Evolutionary conservation across 192 early-diverging fungal species (phyloP).

Genomic region (Linnemannia exigua): DNA sequence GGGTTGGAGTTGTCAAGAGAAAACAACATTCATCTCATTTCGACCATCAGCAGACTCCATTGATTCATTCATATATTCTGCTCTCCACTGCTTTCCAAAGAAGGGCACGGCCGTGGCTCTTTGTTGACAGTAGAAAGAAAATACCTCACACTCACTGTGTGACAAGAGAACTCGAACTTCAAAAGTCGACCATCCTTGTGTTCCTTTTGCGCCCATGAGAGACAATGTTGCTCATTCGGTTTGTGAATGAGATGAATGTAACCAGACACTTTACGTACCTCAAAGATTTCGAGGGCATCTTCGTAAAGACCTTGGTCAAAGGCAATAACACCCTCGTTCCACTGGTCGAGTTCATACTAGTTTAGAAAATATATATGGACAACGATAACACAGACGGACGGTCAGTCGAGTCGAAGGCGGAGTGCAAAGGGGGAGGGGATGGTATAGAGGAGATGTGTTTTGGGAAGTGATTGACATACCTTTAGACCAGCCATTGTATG

Average conservation of each 20-base stretch:
- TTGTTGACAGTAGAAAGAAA: no score
- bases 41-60: not conserved
- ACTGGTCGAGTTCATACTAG: slow-evolving; percentile 87
- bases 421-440: not conserved
- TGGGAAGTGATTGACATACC: slow-evolving; percentile 7
- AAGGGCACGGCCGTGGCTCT: no score
- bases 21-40: not conserved
- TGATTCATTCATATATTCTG: no score
- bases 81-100: no score
- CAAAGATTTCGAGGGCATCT: slow-evolving; percentile 76
- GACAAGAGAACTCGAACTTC: no score
- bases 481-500: not conserved
- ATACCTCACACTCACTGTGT: no score
- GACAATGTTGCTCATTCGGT: slow-evolving; percentile 5
- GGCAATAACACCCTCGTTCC: slow-evolving; percentile 81
- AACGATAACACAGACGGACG: not conserved
- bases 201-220: no score
- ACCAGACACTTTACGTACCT: slow-evolving; percentile 59
- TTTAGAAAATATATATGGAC: not conserved
- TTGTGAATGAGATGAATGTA: not conserved
- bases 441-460: not conserved
- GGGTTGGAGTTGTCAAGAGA: not conserved
- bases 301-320: slow-evolving; percentile 84
- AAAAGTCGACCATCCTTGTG: no score
- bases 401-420: not conserved